Evolutionary conservation across 139 green algal species (phyloP).

Genomic region (Chlamydomonas incerta): DNA sequence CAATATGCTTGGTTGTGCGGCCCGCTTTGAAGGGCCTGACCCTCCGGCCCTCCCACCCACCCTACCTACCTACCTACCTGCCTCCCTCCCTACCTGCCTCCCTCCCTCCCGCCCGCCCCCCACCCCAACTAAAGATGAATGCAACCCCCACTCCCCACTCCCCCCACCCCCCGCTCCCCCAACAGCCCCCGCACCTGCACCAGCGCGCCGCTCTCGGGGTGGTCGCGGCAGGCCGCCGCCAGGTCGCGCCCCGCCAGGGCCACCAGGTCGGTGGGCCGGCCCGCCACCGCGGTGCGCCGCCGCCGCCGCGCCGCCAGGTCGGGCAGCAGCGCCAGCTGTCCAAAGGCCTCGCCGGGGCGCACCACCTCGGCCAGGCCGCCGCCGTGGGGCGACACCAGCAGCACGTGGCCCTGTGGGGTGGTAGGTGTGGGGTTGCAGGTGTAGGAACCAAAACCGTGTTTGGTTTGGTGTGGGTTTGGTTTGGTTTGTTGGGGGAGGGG

Average conservation of each 20-base stretch:
- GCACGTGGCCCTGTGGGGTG: background rate
- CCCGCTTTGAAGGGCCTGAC: too few relatives aligned
- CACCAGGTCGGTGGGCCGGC: background rate
- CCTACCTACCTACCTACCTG: background rate
- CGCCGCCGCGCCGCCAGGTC: constrained; percentile 15
- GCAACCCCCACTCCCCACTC: background rate
- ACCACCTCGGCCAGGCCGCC: constrained; percentile 1
- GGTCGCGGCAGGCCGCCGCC: constrained; percentile 17
- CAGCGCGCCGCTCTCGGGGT: constrained; percentile 7
- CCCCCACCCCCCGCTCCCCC: background rate
- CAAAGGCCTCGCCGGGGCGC: background rate
- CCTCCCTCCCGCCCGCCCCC: background rate
- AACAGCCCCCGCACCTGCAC: constrained; percentile 16
- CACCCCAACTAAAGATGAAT: too few relatives aligned
- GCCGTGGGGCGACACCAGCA: background rate
- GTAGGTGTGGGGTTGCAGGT: background rate
- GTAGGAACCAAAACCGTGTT: too few relatives aligned
- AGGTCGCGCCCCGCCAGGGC: constrained; percentile 31
- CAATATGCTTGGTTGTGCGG: too few relatives aligned
- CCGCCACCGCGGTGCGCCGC: background rate
- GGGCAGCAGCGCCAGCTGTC: constrained; percentile 30
- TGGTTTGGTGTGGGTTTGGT: too few relatives aligned
- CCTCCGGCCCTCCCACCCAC: too few relatives aligned
- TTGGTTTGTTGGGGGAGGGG: too few relatives aligned
- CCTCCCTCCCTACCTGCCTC: background rate